These are phyloP conservation scores for Mangifera indica DNA, from an alignment of 345 rosid species.

Conservation along the genomic window DNA sequence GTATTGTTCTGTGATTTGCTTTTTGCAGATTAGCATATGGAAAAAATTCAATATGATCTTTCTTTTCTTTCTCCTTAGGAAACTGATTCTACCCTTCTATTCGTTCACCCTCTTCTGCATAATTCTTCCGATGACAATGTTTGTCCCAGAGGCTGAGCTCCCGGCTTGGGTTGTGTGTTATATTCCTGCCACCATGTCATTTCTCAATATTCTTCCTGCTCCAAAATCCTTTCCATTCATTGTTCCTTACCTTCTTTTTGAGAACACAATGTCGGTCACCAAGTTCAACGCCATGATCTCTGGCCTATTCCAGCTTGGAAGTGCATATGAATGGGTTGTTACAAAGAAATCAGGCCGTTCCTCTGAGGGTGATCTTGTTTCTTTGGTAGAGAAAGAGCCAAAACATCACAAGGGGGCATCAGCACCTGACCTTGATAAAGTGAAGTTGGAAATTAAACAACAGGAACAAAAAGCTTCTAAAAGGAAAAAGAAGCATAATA, in stretches of 20 bases:
- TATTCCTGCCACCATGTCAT: conserved; percentile 94
- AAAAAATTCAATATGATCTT: conserved; percentile 92
- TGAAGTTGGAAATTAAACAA: conserved; percentile 45
- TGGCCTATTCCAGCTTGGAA: conserved; percentile 91
- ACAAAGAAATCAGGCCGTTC: conserved; percentile 96
- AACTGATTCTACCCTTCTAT: conserved; percentile 84
- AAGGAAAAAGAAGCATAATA: conserved; percentile 71
- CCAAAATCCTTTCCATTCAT: conserved; percentile 92
- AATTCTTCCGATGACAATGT: conserved; percentile 96
- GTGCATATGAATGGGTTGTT: conserved; percentile 96
- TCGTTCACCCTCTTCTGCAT: conserved; percentile 95
- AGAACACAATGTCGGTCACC: conserved; percentile 96
- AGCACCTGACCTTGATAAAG: conserved; percentile 51
- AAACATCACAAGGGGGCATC: conserved; percentile 55
- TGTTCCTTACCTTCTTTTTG: conserved; percentile 94
- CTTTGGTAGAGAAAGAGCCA: conserved; percentile 54
- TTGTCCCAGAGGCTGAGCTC: conserved; percentile 85
- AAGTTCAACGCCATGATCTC: conserved; percentile 96
- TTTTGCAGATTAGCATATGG: conserved; percentile 68
- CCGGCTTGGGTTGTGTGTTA: conserved; percentile 94
- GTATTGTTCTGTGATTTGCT: conserved; percentile 9
- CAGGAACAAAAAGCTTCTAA: conserved; percentile 37
- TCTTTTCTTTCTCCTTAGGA: conserved; percentile 83
- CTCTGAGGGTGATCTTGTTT: conserved; percentile 80
- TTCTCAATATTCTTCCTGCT: conserved; percentile 90